These are phyloP conservation scores for Xylariaceae sp. DNA, from an alignment of 2,329 filamentous ascomycete genomes.

Conservation along the genomic window DNA sequence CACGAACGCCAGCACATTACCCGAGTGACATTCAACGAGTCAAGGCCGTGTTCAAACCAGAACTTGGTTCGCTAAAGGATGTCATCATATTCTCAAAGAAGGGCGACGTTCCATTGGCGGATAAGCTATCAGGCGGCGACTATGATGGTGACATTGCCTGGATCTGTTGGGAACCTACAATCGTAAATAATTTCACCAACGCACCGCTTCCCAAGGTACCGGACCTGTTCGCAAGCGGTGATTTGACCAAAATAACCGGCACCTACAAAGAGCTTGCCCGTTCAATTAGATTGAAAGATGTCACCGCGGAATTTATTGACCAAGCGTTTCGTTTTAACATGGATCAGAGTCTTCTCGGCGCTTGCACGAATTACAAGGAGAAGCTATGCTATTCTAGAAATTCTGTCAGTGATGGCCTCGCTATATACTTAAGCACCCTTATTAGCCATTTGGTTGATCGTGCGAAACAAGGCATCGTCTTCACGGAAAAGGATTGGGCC, in stretches of 20 bases:
- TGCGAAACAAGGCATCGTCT: slow-evolving; percentile 60
- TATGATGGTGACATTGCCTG: slow-evolving; percentile 83
- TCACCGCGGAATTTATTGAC: slow-evolving; percentile 55
- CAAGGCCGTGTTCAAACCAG: slow-evolving; percentile 61
- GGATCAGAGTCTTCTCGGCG: slow-evolving; percentile 64
- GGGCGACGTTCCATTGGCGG: slow-evolving; percentile 68
- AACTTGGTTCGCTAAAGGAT: slow-evolving; percentile 74
- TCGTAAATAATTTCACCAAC: slow-evolving; percentile 73
- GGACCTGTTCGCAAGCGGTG: slow-evolving; percentile 55
- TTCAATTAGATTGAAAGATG: slow-evolving; percentile 26
- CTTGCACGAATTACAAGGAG: slow-evolving; percentile 70
- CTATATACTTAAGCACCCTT: slow-evolving; percentile 58
- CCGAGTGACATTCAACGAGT: slow-evolving; percentile 77
- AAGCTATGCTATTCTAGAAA: slow-evolving; percentile 65
- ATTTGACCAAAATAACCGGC: slow-evolving; percentile 56
- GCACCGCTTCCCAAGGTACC: slow-evolving; percentile 54
- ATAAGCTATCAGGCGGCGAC: slow-evolving; percentile 78
- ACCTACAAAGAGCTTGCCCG: slow-evolving; percentile 54
- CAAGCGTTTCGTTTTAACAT: slow-evolving; percentile 65
- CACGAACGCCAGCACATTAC: slow-evolving; percentile 72
- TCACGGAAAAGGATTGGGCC: slow-evolving; percentile 52
- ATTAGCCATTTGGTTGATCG: slow-evolving; percentile 64
- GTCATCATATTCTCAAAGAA: slow-evolving; percentile 77
- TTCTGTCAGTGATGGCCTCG: slow-evolving; percentile 52
- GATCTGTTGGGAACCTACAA: slow-evolving; percentile 73